phyloP scores from a whole-genome alignment of 441 rosid genomes.

The Pelargonium citronellum region DNA sequence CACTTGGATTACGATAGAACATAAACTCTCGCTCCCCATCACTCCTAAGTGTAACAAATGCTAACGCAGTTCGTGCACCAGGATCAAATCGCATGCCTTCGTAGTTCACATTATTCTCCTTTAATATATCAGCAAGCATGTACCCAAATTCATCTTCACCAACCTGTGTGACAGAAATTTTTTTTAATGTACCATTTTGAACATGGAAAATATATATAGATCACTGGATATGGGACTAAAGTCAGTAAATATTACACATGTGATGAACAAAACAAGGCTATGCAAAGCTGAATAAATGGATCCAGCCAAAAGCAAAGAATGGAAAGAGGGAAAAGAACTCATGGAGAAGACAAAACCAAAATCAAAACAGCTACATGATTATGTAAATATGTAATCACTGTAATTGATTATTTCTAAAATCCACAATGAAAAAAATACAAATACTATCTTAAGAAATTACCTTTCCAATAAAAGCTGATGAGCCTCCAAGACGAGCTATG shows the following conservation, averaged over 20 bases:
- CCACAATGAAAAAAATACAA: neutral
- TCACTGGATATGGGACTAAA: neutral
- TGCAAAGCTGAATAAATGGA: neutral
- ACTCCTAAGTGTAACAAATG: slow-evolving; percentile 75
- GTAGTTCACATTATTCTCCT: slow-evolving; percentile 72
- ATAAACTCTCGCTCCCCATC: slow-evolving; percentile 94
- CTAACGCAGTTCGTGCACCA: slow-evolving; percentile 86
- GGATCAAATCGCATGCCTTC: slow-evolving; percentile 84
- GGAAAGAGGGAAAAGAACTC: neutral
- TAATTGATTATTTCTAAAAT: neutral
- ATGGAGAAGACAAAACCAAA: neutral
- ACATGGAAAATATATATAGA: neutral
- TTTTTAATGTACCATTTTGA: neutral
- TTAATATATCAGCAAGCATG: slow-evolving; percentile 79
- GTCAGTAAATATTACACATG: neutral
- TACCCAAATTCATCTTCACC: slow-evolving; percentile 97
- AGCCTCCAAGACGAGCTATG: slow-evolving; percentile 90
- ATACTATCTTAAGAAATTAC: slow-evolving; percentile 26
- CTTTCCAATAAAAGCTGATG: slow-evolving; percentile 90
- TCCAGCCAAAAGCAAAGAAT: neutral
- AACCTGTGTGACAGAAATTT: slow-evolving; percentile 39
- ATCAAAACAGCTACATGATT: neutral
- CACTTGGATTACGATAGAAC: slow-evolving; percentile 96
- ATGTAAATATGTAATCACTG: neutral
- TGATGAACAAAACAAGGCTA: neutral